Base-by-base conservation (phyloP, 192 early-diverging fungal genomes). In the Phycomyces blakesleeanus region DNA sequence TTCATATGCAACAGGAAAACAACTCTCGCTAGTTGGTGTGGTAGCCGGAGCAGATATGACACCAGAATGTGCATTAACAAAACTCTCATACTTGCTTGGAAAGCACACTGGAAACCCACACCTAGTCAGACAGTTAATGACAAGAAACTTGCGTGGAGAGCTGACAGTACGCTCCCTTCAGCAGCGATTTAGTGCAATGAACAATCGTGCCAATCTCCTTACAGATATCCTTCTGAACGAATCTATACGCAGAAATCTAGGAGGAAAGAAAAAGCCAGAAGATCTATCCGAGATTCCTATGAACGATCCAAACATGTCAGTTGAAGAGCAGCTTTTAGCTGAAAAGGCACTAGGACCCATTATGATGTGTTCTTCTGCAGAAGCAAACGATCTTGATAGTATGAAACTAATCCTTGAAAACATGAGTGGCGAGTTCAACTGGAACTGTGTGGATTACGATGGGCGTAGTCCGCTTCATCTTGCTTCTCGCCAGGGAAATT, bases 31-130 rank as follows among this genome's bases (percentile, higher is more conserved):
- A 37, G 82, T 87, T 22, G 88, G 90, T 44, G 91, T 96, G 16
- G 86, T 96, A 10, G 85, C 94, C 6, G 93, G 94, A n/a, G 81
- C 85, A 18, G 95, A 98, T 69, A 95, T 96, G 91, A 98, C 93
- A 3, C 88, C 93, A 1, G 93, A 94, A 73, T 99, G 95, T 57
- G 97, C 97, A 0, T 69, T 99, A 7, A 94, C 95, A 16, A 99
- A 99, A 72, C 87, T 99, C 15, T 89, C 91, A 29, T 99, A 96
- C 63, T 75, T 99, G 27, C 77, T 99, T 10, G 89, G 93, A 42
- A 87, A 90, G 37, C 42, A 63, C 15, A 54, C 66, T 12, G 51
- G 54, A 21, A 54, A 44, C 29, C 65, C 61, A 27, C 67, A 65
- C 0, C 73, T 82, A 62, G 89, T 93, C 66, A 90, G 94, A 7